Evolutionary conservation across 306 rosid genomes (phyloP), one percentile per base, ranked within the genome.

Genomic region (Malus asiatica): DNA sequence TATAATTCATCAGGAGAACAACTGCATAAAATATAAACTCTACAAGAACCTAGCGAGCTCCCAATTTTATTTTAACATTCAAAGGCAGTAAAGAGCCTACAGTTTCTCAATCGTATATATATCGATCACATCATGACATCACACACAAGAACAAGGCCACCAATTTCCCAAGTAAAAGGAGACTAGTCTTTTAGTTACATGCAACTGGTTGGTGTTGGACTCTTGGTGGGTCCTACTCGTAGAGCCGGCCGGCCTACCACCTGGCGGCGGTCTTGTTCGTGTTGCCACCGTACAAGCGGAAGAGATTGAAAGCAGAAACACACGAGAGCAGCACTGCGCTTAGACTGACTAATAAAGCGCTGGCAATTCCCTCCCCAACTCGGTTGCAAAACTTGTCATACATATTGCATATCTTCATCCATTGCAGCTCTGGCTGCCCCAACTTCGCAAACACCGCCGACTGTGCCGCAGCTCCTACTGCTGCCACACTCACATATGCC

Each of bases 361-460:
- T 81, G 3, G 87, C 97, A 11, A 95, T 61, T 72, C 97, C 98
- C 81, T 90, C 96, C 66, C 90, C 93, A 5, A 85, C 93, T 84
- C 90, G 97, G 84, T 88, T 90, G 80, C 97, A 95, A 81, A 92
- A 95, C 77, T 92, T 90, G 64, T 86, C 93, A 82, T 92, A 92
- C 89, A 92, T 83, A 74, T 86, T 68, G 78, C 97, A 92, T 74
- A 83, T 62, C 75, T 82, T 81, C 89, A 92, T 89, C 97, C 97
- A 95, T 48, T 95, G 97, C 59, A 95, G 69, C 79, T 95, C 97
- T 57, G 83, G 76, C 66, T 95, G 96, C 61, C 98, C 97, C 75
- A 83, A 51, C 89, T 88, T 92, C n/a, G 92, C 89, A 51, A 95
- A 60, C 64, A 77, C 84, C 0, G 97, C 84, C 0, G 97, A 90